Evolutionary conservation across 805 yeast genomes (phyloP).

Genomic region (Cyberlindnera nakhonratchasimensis): DNA sequence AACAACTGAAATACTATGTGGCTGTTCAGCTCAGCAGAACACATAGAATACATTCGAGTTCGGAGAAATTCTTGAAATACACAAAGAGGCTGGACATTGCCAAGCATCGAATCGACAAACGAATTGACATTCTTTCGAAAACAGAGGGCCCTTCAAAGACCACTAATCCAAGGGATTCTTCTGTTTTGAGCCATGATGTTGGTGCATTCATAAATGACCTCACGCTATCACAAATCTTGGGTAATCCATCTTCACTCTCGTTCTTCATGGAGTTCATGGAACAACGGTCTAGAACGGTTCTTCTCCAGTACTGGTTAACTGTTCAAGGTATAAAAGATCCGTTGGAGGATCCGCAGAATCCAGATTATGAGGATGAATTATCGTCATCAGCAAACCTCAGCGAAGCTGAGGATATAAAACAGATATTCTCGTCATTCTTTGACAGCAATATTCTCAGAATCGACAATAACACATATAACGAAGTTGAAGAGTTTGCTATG

Average conservation of each 20-base stretch:
- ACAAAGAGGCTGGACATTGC: constrained; percentile 32
- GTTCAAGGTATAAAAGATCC: constrained; percentile 74
- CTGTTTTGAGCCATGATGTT: constrained; percentile 17
- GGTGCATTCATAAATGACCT: constrained; percentile 27
- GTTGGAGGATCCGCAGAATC: constrained; percentile 42
- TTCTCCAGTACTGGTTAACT: constrained; percentile 62
- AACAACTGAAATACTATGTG: constrained; percentile 45
- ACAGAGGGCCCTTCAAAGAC: background rate
- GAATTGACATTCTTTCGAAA: constrained; percentile 26
- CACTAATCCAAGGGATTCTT: constrained; percentile 5
- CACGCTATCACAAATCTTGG: constrained; percentile 42
- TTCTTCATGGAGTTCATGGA: constrained; percentile 57
- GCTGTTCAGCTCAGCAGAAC: constrained; percentile 46
- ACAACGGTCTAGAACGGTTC: constrained; percentile 38
- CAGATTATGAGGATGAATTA: constrained; percentile 28
- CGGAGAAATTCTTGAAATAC: constrained; percentile 28
- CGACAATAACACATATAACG: constrained; percentile 26
- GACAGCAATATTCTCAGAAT: constrained; percentile 30
- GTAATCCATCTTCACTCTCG: constrained; percentile 44
- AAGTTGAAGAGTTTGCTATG: constrained; percentile 37
- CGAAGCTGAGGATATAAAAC: constrained; percentile 50
- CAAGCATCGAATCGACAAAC: constrained; percentile 29
- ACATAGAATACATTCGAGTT: constrained; percentile 29
- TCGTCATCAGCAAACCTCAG: constrained; percentile 36
- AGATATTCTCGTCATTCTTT: constrained; percentile 45